Percentiles rank a stretch among this genome's conserved stretches.
phyloP scores from a whole-genome alignment of 2,329 filamentous ascomycete genomes.

The Curvularia sp. region DNA sequence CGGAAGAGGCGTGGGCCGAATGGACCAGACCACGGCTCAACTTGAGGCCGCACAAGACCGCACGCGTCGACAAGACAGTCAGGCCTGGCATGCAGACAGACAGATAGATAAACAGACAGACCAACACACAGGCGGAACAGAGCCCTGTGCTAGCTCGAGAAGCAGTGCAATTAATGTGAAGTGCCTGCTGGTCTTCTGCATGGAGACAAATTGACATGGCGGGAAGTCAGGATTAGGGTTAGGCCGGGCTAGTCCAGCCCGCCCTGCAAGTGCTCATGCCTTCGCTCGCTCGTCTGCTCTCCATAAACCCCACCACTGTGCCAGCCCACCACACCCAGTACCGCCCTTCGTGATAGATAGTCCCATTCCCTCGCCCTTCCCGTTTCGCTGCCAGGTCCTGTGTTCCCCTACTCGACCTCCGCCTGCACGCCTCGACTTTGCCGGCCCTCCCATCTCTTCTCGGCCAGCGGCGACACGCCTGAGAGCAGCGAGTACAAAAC shows the following conservation, averaged over 20 bases:
- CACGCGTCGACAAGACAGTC: neutral
- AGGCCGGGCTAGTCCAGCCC: slow-evolving; percentile 15
- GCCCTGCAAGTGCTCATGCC: slow-evolving; percentile 16
- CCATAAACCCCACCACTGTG: slow-evolving; percentile 15
- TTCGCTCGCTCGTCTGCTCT: slow-evolving; percentile 14
- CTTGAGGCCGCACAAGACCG: neutral
- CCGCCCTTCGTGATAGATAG: slow-evolving; percentile 5
- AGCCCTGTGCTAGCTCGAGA: neutral
- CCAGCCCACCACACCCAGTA: slow-evolving; percentile 5
- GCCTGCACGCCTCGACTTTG: slow-evolving; percentile 5
- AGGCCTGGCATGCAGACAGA: neutral
- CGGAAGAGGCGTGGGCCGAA: slow-evolving; percentile 10
- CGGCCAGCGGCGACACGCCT: slow-evolving; percentile 18
- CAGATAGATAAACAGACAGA: neutral
- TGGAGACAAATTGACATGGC: slow-evolving; percentile 13
- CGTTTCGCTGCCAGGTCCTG: neutral
- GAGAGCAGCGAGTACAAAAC: slow-evolving; percentile 3
- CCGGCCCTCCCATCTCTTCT: slow-evolving; percentile 1
- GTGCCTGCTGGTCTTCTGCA: neutral
- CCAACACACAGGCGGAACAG: neutral
- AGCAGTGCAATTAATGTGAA: neutral
- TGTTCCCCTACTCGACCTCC: neutral
- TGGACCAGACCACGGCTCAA: neutral
- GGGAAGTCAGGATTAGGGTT: slow-evolving; percentile 8
- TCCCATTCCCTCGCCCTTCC: neutral